Evolutionary conservation across 148 eudicot genomes (phyloP).

Genomic region (Nepenthes mirabilis): DNA sequence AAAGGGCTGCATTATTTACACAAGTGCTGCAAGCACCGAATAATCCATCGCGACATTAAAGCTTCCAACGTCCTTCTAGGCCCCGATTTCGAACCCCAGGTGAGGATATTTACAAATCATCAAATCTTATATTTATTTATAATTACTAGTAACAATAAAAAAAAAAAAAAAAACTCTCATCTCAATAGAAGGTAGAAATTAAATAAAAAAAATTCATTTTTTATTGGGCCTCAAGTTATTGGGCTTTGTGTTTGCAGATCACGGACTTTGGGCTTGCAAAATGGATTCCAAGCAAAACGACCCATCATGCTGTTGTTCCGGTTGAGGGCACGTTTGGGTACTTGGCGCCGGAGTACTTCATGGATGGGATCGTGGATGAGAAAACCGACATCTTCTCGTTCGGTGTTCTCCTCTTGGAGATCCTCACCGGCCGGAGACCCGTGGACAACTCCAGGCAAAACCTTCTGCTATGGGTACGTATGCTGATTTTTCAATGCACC

Average conservation of each 20-base stretch:
- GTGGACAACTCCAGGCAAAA: conserved; percentile 57
- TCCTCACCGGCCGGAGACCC: conserved; percentile 66
- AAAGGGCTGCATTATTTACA: conserved; percentile 50
- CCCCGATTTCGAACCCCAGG: conserved; percentile 55
- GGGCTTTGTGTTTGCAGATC: conserved; percentile 16
- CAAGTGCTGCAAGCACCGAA: conserved; percentile 40
- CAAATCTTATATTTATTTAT: no score
- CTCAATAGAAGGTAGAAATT: no score
- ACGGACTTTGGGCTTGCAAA: conserved; percentile 65
- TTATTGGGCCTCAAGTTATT: no score
- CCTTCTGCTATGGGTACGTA: conserved; percentile 67
- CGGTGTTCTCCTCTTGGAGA: conserved; percentile 78
- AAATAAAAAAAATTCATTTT: no score
- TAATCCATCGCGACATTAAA: conserved; percentile 64
- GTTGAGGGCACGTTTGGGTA: conserved; percentile 95
- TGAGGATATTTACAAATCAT: background rate
- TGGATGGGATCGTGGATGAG: conserved; percentile 91
- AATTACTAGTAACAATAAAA: no score
- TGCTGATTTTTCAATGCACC: background rate
- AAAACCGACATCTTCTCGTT: conserved; percentile 86
- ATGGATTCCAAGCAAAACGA: conserved; percentile 56
- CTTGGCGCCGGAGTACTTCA: conserved; percentile 94
- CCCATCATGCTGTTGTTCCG: conserved; percentile 41
- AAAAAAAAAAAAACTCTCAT: no score
- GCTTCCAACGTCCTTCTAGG: conserved; percentile 63